Evolutionary conservation across 768 basidiomycete genomes (phyloP), one percentile per base, ranked within the genome.

Genomic region (Kwoniella bestiolae): DNA sequence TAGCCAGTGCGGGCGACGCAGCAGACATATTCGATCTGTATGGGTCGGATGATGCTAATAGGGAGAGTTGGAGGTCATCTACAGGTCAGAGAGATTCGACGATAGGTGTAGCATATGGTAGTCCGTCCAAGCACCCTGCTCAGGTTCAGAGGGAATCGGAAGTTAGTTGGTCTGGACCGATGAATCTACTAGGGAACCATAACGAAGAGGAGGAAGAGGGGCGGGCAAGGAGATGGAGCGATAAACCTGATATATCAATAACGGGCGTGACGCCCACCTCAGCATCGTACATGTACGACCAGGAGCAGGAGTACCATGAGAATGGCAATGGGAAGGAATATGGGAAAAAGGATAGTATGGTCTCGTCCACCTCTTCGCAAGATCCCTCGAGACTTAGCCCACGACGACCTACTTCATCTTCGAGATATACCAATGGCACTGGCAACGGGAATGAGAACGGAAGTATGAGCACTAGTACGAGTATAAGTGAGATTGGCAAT

Each of bases 1-100:
- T 74, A 34, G 67, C 68, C 11, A 71, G 70, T 49, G 69, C 49
- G 3, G 63, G 64, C 34, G 58, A 71, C 32, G 75, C 75, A n/a
- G 75, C 26, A 7, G 72, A 63, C 28, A 76, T 76, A 32, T 76
- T 73, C 47, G 60, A 65, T 35, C 59, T 76, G 38, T 76, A 76
- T 44, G 72, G 69, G 5, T 46, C 18, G 11, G 56, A 31, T 26
- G 31, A 46, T 16, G 18, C 14, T 4, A 23, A 23, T 5, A 29
- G 8, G 49, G 60, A 35, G 21, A 34, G 38, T 23, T 35, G 61
- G 61, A 55, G 23, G 41, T 55, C 51, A 2, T 44, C 34, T 9
- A 23, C 18, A 21, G 32, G 46, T 59, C n/a, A 28, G 8, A 53
- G 60, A 28, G 41, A 44, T 51, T 51, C 60, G 8, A 60, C 5